Evolutionary conservation across 805 yeast genomes (phyloP).

Genomic region (Lachancea dasiensis): DNA sequence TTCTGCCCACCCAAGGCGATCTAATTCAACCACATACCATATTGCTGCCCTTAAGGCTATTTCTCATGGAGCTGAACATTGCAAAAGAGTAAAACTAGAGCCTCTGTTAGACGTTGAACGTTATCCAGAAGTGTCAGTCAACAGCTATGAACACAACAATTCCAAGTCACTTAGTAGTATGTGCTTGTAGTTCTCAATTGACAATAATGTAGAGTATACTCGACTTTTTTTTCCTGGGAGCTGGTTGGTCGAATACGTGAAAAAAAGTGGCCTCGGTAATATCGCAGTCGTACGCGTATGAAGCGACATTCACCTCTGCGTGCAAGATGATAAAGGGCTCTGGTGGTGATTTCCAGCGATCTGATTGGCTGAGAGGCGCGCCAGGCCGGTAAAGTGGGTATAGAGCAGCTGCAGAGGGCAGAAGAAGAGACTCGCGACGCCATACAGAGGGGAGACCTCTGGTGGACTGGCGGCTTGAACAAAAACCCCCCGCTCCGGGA

Average conservation of each 20-base stretch:
- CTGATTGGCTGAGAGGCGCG: conserved; percentile 1
- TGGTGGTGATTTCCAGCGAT: not conserved
- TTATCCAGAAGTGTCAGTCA: not conserved
- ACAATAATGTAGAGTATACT: not conserved
- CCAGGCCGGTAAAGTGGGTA: not conserved
- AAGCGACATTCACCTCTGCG: too few relatives aligned
- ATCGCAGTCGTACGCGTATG: too few relatives aligned
- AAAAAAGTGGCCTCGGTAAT: conserved; percentile 1
- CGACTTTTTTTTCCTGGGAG: not conserved
- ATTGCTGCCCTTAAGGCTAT: conserved; percentile 5
- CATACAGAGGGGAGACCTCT: too few relatives aligned
- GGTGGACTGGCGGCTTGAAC: too few relatives aligned
- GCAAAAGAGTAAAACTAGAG: not conserved
- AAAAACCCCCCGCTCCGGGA: too few relatives aligned
- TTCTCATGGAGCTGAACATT: conserved; percentile 10
- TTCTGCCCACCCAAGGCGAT: conserved; percentile 1
- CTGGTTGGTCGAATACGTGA: not conserved
- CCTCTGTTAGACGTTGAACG: not conserved
- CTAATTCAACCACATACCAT: conserved; percentile 5
- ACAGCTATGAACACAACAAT: too few relatives aligned
- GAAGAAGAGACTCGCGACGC: too few relatives aligned
- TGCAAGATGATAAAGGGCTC: too few relatives aligned
- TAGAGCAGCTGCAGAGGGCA: not conserved
- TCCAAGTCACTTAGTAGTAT: not conserved
- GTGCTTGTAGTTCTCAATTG: too few relatives aligned